These are phyloP conservation scores for Coemansia sp. DNA, from an alignment of 192 early-diverging fungal genomes.

Conservation along the genomic window DNA sequence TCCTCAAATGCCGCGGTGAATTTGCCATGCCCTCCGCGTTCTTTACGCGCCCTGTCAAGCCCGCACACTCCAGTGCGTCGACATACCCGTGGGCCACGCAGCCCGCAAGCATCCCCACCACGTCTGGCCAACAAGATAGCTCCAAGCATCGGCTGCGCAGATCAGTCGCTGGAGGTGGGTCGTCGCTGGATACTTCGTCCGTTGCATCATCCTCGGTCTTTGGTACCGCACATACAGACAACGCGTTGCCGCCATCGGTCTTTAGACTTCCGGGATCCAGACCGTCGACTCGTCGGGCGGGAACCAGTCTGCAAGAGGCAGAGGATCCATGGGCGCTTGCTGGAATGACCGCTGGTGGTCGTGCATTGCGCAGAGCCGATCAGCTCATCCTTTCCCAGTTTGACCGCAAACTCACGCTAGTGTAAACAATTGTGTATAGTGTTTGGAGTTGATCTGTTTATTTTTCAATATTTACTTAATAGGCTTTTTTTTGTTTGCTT, in stretches of 20 bases:
- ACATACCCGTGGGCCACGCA: slow-evolving; percentile 35
- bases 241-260: slow-evolving; percentile 36
- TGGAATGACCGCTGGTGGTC: slow-evolving; percentile 43
- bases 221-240: slow-evolving; percentile 4
- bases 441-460: no score
- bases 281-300: neutral
- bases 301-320: neutral
- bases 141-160: slow-evolving; percentile 35
- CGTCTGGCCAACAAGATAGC: neutral
- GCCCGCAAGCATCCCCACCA: neutral
- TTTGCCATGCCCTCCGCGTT: slow-evolving; percentile 38
- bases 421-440: no score
- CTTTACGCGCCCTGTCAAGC: slow-evolving; percentile 27
- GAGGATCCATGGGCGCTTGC: slow-evolving; percentile 25
- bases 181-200: neutral
- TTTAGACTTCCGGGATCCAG: slow-evolving; percentile 31
- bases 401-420: slow-evolving; percentile 33
- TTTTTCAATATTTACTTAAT: neutral
- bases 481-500: no score
- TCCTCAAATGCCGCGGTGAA: slow-evolving; percentile 41
- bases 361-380: slow-evolving; percentile 29
- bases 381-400: slow-evolving; percentile 34
- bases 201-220: slow-evolving; percentile 28
- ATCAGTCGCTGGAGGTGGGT: neutral
- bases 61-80: slow-evolving; percentile 13